These are phyloP conservation scores for Ogataea hybrid DNA, from an alignment of 1,139 yeast species.

Conservation along the genomic window DNA sequence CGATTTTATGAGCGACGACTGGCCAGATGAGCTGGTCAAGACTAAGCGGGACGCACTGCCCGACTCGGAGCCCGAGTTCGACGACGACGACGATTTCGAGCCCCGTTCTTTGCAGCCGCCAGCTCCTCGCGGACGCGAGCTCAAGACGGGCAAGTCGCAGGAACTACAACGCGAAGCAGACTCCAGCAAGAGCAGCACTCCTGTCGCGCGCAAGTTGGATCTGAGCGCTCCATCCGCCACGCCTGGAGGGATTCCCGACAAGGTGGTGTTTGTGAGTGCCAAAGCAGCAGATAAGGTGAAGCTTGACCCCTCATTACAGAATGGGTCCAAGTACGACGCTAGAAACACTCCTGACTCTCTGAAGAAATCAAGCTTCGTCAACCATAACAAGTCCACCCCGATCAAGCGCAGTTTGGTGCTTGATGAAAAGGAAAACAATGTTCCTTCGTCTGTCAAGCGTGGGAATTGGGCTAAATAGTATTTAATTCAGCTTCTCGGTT, in stretches of 20 bases:
- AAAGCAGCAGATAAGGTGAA: constrained; percentile 54
- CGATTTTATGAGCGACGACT: constrained; percentile 59
- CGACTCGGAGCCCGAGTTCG: constrained; percentile 28
- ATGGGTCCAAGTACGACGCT: constrained; percentile 41
- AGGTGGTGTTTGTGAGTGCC: constrained; percentile 55
- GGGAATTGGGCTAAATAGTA: constrained; percentile 4
- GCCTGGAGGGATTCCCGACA: constrained; percentile 24
- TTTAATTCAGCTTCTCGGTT: not conserved
- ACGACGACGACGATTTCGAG: constrained; percentile 19
- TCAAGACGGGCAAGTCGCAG: constrained; percentile 10
- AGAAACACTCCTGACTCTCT: constrained; percentile 50
- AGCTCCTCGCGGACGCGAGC: constrained; percentile 12
- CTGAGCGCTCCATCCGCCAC: constrained; percentile 13
- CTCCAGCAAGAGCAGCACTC: not conserved
- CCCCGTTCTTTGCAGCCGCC: constrained; percentile 10
- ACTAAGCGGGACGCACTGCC: constrained; percentile 22
- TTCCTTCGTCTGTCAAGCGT: constrained; percentile 21
- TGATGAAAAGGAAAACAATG: constrained; percentile 20
- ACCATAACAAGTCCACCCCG: constrained; percentile 59
- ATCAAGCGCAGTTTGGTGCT: constrained; percentile 39
- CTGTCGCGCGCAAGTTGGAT: constrained; percentile 3
- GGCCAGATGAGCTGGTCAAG: constrained; percentile 38
- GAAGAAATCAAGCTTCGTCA: constrained; percentile 45
- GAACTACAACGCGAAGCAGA: constrained; percentile 8
- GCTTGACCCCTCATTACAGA: constrained; percentile 39